Conservation (phyloP, 371 early-diverging fungal genomes). For the Fennellomyces sp. region DNA sequence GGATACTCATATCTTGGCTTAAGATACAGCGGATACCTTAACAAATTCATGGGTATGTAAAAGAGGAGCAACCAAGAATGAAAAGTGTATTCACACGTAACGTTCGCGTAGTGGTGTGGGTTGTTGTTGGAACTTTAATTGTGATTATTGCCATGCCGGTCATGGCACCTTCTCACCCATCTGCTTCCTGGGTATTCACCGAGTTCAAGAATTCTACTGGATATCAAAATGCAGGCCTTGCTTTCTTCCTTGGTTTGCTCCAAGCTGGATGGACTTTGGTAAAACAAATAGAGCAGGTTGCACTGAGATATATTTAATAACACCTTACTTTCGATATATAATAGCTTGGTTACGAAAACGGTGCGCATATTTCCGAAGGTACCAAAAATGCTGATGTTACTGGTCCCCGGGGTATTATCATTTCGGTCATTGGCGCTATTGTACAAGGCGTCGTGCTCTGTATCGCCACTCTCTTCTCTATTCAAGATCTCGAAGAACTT, state of each 20-base stretch:
- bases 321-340: background rate
- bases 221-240: constrained; percentile 26
- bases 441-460: constrained; percentile 39
- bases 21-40: constrained; percentile 27
- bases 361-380: constrained; percentile 45
- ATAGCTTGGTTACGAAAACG: constrained; percentile 39
- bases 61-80: too few relatives aligned
- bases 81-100: background rate
- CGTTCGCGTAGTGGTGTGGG: constrained; percentile 28
- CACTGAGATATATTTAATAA: background rate
- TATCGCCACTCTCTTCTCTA: constrained; percentile 37
- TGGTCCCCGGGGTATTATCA: constrained; percentile 43
- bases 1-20: constrained; percentile 29
- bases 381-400: constrained; percentile 37
- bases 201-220: constrained; percentile 41
- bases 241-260: constrained; percentile 40
- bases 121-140: constrained; percentile 33
- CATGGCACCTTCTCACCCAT: constrained; percentile 34
- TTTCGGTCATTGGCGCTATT: constrained; percentile 33
- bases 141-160: constrained; percentile 37
- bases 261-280: constrained; percentile 43
- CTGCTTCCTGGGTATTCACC: constrained; percentile 42
- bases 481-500: constrained; percentile 38
- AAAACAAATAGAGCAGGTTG: background rate
- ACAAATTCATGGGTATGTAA: constrained; percentile 31